These are phyloP conservation scores for Salix caprea DNA, from an alignment of 345 rosid species.

Conservation along the genomic window DNA sequence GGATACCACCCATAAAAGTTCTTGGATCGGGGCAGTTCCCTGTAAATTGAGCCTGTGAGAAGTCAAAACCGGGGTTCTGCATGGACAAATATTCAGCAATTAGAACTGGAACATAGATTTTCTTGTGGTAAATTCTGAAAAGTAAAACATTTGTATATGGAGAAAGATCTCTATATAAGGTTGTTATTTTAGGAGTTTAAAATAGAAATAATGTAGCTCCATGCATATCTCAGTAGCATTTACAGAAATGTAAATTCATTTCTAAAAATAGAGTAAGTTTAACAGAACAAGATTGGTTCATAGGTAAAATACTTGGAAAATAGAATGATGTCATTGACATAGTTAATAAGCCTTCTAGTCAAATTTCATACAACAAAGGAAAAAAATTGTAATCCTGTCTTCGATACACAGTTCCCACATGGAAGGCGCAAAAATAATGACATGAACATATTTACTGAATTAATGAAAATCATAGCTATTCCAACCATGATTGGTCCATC, in stretches of 20 bases:
- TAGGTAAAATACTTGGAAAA: not conserved
- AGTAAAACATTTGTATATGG: not conserved
- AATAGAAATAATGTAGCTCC: not conserved
- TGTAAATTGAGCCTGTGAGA: conserved; percentile 87
- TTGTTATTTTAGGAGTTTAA: not conserved
- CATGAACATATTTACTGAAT: not conserved
- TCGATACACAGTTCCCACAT: not conserved
- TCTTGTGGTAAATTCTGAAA: not conserved
- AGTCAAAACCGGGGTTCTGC: conserved; percentile 97
- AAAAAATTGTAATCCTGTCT: not conserved
- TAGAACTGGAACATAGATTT: not conserved
- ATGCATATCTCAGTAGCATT: not conserved
- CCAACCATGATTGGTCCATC: not conserved
- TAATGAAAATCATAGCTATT: not conserved
- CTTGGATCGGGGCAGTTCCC: conserved; percentile 90
- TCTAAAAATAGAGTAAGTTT: not conserved
- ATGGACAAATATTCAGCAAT: conserved; percentile 2
- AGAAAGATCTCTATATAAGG: not conserved
- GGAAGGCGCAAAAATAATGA: not conserved
- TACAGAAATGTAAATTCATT: not conserved
- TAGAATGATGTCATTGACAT: not conserved
- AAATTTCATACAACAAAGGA: not conserved
- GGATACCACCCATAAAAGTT: conserved; percentile 88
- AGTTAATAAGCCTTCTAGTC: not conserved
- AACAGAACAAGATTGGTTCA: not conserved